These are phyloP conservation scores for Amanita pseudoporphyria DNA, from an alignment of 768 basidiomycete genomes.

Conservation along the genomic window DNA sequence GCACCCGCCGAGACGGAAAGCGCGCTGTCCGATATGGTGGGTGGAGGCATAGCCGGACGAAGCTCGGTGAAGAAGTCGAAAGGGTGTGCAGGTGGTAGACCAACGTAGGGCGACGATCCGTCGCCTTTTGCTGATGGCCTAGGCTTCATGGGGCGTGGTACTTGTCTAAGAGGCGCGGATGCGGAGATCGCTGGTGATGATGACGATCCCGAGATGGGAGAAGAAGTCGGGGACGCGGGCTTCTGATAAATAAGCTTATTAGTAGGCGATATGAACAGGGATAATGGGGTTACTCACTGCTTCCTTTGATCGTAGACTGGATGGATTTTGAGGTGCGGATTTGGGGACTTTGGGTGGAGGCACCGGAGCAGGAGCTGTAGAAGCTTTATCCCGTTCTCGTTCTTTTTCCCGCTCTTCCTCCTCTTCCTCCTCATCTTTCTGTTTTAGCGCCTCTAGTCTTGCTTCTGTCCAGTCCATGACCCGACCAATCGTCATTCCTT, in stretches of 20 bases:
- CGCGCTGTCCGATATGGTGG: conserved; percentile 23
- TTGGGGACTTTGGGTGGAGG: conserved; percentile 13
- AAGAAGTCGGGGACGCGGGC: conserved; percentile 18
- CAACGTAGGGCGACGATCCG: conserved; percentile 8
- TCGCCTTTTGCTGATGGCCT: conserved; percentile 14
- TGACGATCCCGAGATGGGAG: conserved; percentile 6
- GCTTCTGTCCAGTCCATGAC: conserved; percentile 86
- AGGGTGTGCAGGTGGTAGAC: conserved; percentile 12
- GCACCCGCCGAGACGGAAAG: conserved; percentile 43
- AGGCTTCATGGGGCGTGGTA: conserved; percentile 18
- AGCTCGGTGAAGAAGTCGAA: conserved; percentile 16
- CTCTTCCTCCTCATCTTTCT: conserved; percentile 72
- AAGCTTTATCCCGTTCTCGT: conserved; percentile 26
- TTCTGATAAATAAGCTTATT: background rate
- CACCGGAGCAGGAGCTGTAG: conserved; percentile 11
- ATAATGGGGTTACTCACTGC: background rate
- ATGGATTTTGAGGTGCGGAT: conserved; percentile 14
- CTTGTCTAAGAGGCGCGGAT: conserved; percentile 9
- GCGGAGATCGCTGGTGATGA: background rate
- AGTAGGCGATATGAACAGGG: background rate
- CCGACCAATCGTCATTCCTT: conserved; percentile 64
- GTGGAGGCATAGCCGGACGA: conserved; percentile 13
- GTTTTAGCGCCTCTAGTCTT: conserved; percentile 63
- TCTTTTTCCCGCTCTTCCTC: conserved; percentile 64
- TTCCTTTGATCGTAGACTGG: background rate